phyloP scores from a whole-genome alignment of 805 yeast genomes.

The Metschnikowia gruessii region DNA sequence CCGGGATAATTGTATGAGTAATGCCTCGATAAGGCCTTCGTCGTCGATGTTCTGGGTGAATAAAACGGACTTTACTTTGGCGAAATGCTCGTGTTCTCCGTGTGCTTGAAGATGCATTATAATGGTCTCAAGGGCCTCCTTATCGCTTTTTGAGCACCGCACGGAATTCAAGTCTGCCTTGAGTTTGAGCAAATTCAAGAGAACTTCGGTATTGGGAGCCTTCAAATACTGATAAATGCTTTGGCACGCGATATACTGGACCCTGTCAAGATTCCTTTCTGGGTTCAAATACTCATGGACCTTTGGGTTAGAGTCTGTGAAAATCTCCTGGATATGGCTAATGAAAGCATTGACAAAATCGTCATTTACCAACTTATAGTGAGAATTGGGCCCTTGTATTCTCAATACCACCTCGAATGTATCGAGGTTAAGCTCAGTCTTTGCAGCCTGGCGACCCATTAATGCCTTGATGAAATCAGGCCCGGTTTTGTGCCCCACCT shows the following conservation, averaged over 20 bases:
- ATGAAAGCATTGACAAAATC: constrained; percentile 22
- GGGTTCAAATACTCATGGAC: constrained; percentile 36
- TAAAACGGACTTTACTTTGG: constrained; percentile 11
- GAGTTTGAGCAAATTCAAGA: constrained; percentile 22
- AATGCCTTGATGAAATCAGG: constrained; percentile 20
- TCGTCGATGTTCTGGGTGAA: constrained; percentile 24
- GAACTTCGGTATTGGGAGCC: constrained; percentile 3
- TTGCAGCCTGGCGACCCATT: constrained; percentile 12
- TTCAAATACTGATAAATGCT: constrained; percentile 1
- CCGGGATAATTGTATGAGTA: constrained; percentile 14
- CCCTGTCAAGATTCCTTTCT: constrained; percentile 25
- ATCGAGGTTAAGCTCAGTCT: constrained; percentile 14
- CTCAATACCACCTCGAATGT: constrained; percentile 18
- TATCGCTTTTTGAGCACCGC: constrained; percentile 7
- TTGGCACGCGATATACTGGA: constrained; percentile 5
- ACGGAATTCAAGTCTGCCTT: constrained; percentile 24
- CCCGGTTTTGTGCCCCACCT: constrained; percentile 1
- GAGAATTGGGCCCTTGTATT: background rate
- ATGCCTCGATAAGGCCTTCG: constrained; percentile 23
- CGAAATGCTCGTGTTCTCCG: constrained; percentile 7
- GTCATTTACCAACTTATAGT: constrained; percentile 19
- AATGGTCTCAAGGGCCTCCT: constrained; percentile 8
- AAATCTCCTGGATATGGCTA: constrained; percentile 29
- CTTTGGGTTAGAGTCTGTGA: constrained; percentile 26
- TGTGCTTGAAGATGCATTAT: constrained; percentile 10